These are phyloP conservation scores for Pedinophyceae sp. DNA, from an alignment of 139 green algal species.

Conservation along the genomic window DNA sequence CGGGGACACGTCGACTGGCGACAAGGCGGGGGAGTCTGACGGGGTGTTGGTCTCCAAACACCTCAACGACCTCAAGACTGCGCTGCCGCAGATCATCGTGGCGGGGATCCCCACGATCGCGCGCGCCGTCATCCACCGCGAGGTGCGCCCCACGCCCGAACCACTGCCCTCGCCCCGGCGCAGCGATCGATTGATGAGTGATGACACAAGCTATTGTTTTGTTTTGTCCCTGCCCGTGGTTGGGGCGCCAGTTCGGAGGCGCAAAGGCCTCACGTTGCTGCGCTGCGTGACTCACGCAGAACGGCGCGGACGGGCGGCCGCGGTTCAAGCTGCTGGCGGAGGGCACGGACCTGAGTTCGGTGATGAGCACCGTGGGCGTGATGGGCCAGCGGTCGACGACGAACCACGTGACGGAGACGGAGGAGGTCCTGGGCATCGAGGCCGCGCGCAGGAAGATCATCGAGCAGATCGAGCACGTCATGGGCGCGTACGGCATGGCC, in stretches of 20 bases:
- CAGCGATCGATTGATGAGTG: too few relatives aligned
- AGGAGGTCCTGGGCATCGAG: slow-evolving; percentile 81
- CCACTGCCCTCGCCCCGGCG: too few relatives aligned
- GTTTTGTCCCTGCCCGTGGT: too few relatives aligned
- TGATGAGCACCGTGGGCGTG: slow-evolving; percentile 79
- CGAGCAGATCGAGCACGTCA: background rate
- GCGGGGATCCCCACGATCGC: slow-evolving; percentile 72
- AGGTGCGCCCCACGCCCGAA: too few relatives aligned
- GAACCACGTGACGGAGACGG: slow-evolving; percentile 89
- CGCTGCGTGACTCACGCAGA: too few relatives aligned
- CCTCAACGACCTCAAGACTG: slow-evolving; percentile 16
- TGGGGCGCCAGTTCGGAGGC: too few relatives aligned
- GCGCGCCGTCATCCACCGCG: slow-evolving; percentile 77
- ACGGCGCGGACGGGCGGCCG: slow-evolving; percentile 11
- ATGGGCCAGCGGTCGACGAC: slow-evolving; percentile 44
- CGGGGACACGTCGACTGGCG: slow-evolving; percentile 8
- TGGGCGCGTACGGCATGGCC: slow-evolving; percentile 64
- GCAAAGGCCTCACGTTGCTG: too few relatives aligned
- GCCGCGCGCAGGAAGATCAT: slow-evolving; percentile 66
- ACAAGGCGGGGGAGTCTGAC: slow-evolving; percentile 6
- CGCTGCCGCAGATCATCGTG: slow-evolving; percentile 59
- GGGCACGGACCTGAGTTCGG: slow-evolving; percentile 40
- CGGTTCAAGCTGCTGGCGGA: slow-evolving; percentile 63
- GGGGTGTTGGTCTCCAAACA: background rate
- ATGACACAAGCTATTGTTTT: too few relatives aligned